Percentiles rank a stretch among this genome's conserved stretches.
Evolutionary conservation across 2,329 filamentous ascomycete genomes (phyloP).

Genomic region (Cladosporium halotolerans): DNA sequence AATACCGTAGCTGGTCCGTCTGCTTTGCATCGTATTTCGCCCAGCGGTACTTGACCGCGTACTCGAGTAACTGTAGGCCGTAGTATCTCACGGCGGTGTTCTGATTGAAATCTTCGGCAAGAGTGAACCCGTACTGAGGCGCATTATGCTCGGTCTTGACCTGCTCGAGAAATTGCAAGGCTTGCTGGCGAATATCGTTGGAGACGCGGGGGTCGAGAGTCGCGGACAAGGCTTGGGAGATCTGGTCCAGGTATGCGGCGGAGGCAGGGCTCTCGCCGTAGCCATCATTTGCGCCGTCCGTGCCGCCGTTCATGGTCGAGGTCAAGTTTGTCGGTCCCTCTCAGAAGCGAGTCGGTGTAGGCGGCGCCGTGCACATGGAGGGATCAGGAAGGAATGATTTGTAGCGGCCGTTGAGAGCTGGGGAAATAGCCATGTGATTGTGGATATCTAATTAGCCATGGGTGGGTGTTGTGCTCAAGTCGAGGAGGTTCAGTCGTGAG

Average conservation of each 20-base stretch:
- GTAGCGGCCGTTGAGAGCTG: conserved; percentile 10
- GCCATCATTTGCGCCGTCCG: conserved; percentile 16
- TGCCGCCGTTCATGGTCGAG: conserved; percentile 13
- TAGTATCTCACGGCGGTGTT: conserved; percentile 84
- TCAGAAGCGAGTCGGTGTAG: conserved; percentile 1
- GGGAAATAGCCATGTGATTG: conserved; percentile 10
- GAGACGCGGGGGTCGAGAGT: conserved; percentile 77
- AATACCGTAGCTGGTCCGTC: conserved; percentile 61
- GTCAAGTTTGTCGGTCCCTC: neutral
- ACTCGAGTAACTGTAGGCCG: conserved; percentile 83
- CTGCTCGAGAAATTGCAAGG: conserved; percentile 77
- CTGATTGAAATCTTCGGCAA: conserved; percentile 70
- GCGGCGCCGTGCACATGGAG: neutral
- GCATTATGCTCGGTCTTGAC: conserved; percentile 75
- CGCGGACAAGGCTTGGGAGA: conserved; percentile 78
- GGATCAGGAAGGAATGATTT: conserved; percentile 7
- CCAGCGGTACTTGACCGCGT: conserved; percentile 82
- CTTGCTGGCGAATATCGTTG: conserved; percentile 75
- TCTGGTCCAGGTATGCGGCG: conserved; percentile 49
- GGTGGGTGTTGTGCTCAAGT: too few species aligned
- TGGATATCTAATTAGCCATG: neutral
- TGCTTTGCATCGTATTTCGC: conserved; percentile 65
- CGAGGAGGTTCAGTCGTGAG: too few species aligned
- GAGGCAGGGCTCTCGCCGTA: conserved; percentile 17
- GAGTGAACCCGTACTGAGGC: conserved; percentile 74